These are phyloP conservation scores for Coemansia erecta DNA, from an alignment of 192 early-diverging fungal species.

Conservation along the genomic window DNA sequence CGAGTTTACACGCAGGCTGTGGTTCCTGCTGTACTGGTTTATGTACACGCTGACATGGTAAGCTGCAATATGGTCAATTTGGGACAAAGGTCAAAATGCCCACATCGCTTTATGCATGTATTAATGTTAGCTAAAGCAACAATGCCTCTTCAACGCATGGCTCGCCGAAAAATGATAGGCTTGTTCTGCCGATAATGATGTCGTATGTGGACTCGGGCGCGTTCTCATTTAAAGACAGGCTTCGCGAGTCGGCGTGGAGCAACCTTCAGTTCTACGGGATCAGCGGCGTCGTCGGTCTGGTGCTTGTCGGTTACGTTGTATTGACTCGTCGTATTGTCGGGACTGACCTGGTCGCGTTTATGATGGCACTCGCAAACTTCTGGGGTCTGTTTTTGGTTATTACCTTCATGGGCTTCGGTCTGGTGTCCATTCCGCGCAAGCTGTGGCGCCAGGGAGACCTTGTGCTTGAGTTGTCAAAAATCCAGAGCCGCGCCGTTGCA, in stretches of 20 bases:
- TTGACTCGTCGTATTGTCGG: slow-evolving; percentile 55
- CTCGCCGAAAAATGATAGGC: slow-evolving; percentile 6
- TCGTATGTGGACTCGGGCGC: slow-evolving; percentile 85
- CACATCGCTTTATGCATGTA: slow-evolving; percentile 10
- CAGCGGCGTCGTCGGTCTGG: slow-evolving; percentile 64
- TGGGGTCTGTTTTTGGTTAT: slow-evolving; percentile 89
- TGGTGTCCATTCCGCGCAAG: slow-evolving; percentile 83
- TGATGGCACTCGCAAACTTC: slow-evolving; percentile 93
- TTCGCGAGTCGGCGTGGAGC: slow-evolving; percentile 73
- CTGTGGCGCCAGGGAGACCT: slow-evolving; percentile 77
- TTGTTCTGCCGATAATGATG: slow-evolving; percentile 80
- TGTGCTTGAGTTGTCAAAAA: slow-evolving; percentile 58
- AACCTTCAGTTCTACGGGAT: slow-evolving; percentile 82
- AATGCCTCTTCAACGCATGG: too few relatives aligned
- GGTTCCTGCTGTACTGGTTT: slow-evolving; percentile 88
- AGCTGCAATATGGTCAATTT: background rate
- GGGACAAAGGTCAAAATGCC: background rate
- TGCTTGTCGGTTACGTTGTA: slow-evolving; percentile 73
- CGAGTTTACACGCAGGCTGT: slow-evolving; percentile 71
- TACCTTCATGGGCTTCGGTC: slow-evolving; percentile 89
- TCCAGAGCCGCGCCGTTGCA: slow-evolving; percentile 65
- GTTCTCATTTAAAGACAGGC: slow-evolving; percentile 64
- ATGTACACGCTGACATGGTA: slow-evolving; percentile 86
- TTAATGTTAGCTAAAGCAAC: slow-evolving; percentile 1
- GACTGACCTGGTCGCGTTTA: slow-evolving; percentile 63